phyloP scores from a whole-genome alignment of 331 rosid genomes.

The Quercus phellos region DNA sequence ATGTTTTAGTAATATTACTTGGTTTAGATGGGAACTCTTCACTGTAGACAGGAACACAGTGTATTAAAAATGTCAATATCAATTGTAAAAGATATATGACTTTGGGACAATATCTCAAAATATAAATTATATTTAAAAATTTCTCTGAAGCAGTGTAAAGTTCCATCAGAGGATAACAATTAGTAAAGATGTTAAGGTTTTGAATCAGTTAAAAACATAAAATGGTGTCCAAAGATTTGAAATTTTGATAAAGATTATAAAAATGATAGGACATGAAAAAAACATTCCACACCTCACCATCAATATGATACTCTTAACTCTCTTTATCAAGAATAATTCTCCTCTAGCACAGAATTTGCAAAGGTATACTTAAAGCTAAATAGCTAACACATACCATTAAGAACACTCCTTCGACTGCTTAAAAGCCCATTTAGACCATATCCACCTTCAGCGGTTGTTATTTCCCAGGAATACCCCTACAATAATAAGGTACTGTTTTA shows the following conservation, averaged over 20 bases:
- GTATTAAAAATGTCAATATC: background rate
- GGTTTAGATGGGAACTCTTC: background rate
- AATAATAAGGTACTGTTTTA: slow-evolving; percentile 19
- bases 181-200: background rate
- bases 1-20: background rate
- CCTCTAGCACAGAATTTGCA: background rate
- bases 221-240: background rate
- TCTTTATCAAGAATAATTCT: background rate
- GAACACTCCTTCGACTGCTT: slow-evolving; percentile 58
- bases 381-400: slow-evolving; percentile 38
- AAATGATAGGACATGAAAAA: background rate
- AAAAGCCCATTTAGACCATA: slow-evolving; percentile 62
- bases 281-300: background rate
- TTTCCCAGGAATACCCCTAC: slow-evolving; percentile 89
- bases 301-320: background rate
- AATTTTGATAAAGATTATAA: background rate
- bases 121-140: background rate
- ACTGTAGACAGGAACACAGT: background rate
- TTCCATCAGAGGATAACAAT: background rate
- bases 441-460: slow-evolving; percentile 78
- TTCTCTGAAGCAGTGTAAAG: background rate
- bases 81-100: background rate
- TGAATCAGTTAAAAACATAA: background rate
- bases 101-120: background rate
- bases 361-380: slow-evolving; percentile 6